These are phyloP conservation scores for Capniomyces stellatus DNA, from an alignment of 371 early-diverging fungal genomes.

Conservation along the genomic window DNA sequence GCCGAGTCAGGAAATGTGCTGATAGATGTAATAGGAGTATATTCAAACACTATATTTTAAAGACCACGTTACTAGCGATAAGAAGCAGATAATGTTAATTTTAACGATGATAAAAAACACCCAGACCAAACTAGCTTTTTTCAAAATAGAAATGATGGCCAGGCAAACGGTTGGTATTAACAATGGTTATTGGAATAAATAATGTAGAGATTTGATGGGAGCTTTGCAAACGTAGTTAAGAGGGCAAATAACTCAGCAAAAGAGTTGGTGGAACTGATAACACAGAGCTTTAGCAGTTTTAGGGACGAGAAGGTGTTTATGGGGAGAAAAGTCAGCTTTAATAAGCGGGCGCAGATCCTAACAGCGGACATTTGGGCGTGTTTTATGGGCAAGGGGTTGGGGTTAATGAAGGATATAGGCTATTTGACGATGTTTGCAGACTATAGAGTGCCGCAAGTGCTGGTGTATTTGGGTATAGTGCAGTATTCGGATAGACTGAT, in stretches of 20 bases:
- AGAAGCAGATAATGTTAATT: too few species aligned
- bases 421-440: conserved; percentile 86
- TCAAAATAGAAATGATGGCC: too few species aligned
- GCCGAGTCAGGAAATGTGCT: conserved; percentile 43
- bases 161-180: too few species aligned
- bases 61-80: too few species aligned
- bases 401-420: conserved; percentile 44
- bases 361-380: conserved; percentile 85
- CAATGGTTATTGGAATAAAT: too few species aligned
- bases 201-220: conserved; percentile 45
- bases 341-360: conserved; percentile 76
- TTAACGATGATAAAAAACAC: too few species aligned
- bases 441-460: conserved; percentile 52
- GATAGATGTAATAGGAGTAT: too few species aligned
- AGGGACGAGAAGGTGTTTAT: conserved; percentile 42
- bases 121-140: too few species aligned
- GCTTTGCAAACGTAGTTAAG: conserved; percentile 39
- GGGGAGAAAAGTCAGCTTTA: conserved; percentile 42
- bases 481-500: conserved; percentile 41
- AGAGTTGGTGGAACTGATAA: conserved; percentile 36
- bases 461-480: conserved; percentile 51
- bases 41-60: too few species aligned
- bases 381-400: conserved; percentile 47
- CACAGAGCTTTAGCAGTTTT: conserved; percentile 32
- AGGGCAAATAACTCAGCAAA: conserved; percentile 34